Evolutionary conservation across 1,284 basidiomycete species (phyloP).

Genomic region (Apiotrichum brassicae): DNA sequence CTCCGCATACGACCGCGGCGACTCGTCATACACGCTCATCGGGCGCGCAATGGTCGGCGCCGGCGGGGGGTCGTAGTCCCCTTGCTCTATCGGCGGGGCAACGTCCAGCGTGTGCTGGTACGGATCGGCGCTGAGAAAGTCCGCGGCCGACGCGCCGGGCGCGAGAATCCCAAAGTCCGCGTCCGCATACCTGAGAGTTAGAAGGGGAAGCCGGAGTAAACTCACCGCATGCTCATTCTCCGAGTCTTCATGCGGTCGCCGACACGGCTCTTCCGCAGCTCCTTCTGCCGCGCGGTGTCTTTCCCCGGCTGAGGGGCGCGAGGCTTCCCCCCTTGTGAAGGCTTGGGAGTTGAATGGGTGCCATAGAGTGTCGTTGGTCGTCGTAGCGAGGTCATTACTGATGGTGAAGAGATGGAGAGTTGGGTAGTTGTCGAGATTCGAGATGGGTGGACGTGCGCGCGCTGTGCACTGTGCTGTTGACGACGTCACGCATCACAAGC

Average conservation of each 20-base stretch:
- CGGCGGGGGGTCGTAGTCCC: constrained; percentile 17
- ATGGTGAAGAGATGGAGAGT: too few species aligned
- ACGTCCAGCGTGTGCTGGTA: constrained; percentile 29
- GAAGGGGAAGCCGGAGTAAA: too few species aligned
- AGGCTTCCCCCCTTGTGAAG: background rate
- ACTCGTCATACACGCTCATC: background rate
- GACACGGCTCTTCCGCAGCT: constrained; percentile 59
- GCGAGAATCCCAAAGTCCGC: constrained; percentile 29
- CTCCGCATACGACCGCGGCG: constrained; percentile 6
- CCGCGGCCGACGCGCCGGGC: background rate
- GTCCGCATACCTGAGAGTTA: constrained; percentile 38
- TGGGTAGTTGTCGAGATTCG: too few species aligned
- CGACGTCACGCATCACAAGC: too few species aligned
- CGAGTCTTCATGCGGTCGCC: constrained; percentile 85
- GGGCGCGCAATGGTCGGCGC: background rate
- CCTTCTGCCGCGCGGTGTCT: constrained; percentile 3
- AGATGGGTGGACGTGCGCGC: too few species aligned
- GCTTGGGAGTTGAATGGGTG: background rate
- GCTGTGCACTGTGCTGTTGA: too few species aligned
- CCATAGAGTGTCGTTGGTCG: constrained; percentile 16
- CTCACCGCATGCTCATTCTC: constrained; percentile 75
- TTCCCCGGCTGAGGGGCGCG: background rate
- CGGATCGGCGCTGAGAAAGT: constrained; percentile 29
- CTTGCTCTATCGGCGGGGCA: constrained; percentile 16
- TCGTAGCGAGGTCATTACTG: constrained; percentile 35